Percentiles rank a stretch among this genome's conserved stretches.
These are phyloP conservation scores for Pyricularia grisea DNA, from an alignment of 2,329 filamentous ascomycete species.

Conservation along the genomic window DNA sequence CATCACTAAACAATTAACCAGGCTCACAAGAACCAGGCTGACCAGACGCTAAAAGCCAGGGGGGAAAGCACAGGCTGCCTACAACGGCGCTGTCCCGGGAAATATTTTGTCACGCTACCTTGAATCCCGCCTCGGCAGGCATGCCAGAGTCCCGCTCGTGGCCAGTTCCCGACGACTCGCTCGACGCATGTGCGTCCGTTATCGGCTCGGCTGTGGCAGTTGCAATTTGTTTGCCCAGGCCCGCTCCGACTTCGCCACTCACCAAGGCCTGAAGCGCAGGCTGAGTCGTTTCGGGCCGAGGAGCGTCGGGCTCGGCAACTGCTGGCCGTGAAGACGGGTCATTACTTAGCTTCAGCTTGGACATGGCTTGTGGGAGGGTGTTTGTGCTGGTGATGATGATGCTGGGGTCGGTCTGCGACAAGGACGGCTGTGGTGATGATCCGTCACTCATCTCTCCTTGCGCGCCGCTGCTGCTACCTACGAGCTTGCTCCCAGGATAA, in stretches of 20 bases:
- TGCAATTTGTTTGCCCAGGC: neutral
- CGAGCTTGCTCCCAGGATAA: constrained; percentile 8
- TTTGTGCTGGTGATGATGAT: neutral
- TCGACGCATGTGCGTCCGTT: neutral
- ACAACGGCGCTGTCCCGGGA: neutral
- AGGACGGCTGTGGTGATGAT: neutral
- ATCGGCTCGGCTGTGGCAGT: neutral
- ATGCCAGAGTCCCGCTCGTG: neutral
- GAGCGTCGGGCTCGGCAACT: constrained; percentile 8
- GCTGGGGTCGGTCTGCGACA: neutral
- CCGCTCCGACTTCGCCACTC: neutral
- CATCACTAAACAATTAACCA: neutral
- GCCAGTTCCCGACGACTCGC: neutral
- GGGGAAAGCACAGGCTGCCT: neutral
- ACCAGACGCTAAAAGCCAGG: too few species aligned
- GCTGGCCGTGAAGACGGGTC: constrained; percentile 5
- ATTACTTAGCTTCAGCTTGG: constrained; percentile 10
- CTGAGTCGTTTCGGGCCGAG: constrained; percentile 7
- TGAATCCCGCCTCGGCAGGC: neutral
- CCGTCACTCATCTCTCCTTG: neutral
- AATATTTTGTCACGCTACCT: neutral
- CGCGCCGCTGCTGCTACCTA: constrained; percentile 11
- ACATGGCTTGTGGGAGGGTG: neutral
- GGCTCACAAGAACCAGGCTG: too few species aligned
- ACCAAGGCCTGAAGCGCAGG: constrained; percentile 11